Base-by-base conservation (phyloP, 78 protist genomes). In the Cavenderia fasciculata region DNA sequence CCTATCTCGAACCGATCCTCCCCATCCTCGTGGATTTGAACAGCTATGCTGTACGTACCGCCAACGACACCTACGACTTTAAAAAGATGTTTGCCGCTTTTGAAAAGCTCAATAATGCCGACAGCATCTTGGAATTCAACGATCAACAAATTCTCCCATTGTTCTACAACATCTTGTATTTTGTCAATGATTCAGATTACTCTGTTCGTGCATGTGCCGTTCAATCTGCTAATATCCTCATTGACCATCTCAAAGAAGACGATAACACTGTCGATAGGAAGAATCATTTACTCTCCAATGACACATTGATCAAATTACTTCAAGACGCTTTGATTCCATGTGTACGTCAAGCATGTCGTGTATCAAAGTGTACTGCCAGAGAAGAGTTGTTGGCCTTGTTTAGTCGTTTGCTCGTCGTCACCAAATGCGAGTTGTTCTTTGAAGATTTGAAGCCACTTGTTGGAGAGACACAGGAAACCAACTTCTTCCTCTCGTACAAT, bases 51-150 rank as follows among this genome's bases (percentile, higher is more conserved):
- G 44, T 49, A 29, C 61, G 63, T 36, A 38, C 59, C n/a, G 70
- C 38, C 16, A 46, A 44, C 4, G 90, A 82, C 25, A 82, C 90
- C 57, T 82, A 82, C 73, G 90, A 82, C 11, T 82, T 66, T 21
- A 78, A 82, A 4, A 68, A 40, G 57, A 47, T 76, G 36, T 33
- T 82, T 6, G 47, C 49, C 31, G 90, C 78, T 0, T 82, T 51
- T 41, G 33, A 12, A n/a, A 54, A 68, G 31, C 29, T 68, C 0
- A 82, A 65, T 44, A 73, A 65, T 11, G 33, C 18, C 18, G n/a
- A n/a, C 16, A 54, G 54, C 38, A 23, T 73, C 21, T 54, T 82
- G 2, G 52, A 54, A 10, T 52, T 40, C 41, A 11, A 34, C 27
- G 65, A 52, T 29, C 49, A 44, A 21, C 66, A 62, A 44, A 43